phyloP scores from a whole-genome alignment of 805 yeast species.

The Teunomyces gatunensis region DNA sequence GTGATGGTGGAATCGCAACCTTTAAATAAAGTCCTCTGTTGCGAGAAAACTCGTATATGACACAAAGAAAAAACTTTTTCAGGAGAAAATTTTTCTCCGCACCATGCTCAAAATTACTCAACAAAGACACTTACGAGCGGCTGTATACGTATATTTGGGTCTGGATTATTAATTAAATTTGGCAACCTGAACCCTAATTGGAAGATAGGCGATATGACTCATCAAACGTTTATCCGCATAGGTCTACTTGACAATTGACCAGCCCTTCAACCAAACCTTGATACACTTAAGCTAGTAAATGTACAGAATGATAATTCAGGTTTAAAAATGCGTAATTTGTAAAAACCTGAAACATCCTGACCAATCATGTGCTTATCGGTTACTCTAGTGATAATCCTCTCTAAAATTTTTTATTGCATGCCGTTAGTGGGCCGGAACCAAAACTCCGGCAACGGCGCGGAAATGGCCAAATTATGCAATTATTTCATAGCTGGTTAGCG shows the following conservation, averaged over 20 bases:
- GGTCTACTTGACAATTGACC: too few relatives aligned
- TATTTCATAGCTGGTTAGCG: neutral
- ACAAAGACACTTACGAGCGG: neutral
- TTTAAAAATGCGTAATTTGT: too few relatives aligned
- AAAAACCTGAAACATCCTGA: neutral
- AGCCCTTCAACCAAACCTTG: too few relatives aligned
- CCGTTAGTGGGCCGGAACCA: constrained; percentile 1
- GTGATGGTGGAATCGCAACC: constrained; percentile 2
- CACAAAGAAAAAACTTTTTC: neutral
- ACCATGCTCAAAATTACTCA: neutral
- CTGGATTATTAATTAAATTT: neutral
- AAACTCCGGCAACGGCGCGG: constrained; percentile 4
- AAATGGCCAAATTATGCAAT: neutral
- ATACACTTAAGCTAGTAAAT: too few relatives aligned
- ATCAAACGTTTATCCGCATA: neutral
- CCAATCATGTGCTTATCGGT: constrained; percentile 2
- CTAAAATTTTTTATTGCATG: neutral
- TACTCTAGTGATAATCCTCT: constrained; percentile 1
- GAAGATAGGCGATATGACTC: neutral
- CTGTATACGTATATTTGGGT: constrained; percentile 1
- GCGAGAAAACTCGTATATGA: neutral
- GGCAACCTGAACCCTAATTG: neutral
- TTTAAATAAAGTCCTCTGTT: constrained; percentile 7
- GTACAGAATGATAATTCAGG: too few relatives aligned
- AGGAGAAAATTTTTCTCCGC: constrained; percentile 6